Base-by-base conservation (phyloP, 768 basidiomycete genomes). In the Hygrophoropsis aurantiaca region DNA sequence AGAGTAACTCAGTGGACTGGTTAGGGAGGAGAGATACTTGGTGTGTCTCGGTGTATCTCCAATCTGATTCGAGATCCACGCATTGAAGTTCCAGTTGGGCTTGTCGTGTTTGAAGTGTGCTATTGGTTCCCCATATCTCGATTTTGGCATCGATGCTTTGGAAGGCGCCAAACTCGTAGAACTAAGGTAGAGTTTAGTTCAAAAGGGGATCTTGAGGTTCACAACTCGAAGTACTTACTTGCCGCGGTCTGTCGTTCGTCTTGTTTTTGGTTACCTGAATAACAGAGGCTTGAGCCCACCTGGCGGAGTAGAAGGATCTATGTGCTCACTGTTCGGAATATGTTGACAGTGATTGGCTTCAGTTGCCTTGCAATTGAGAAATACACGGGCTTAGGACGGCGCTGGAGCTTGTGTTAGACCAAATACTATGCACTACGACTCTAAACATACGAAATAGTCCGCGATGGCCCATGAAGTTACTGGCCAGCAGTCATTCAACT, bases 281-380 rank as follows among this genome's bases (percentile, higher is more conserved):
- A 58, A 9, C 44, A 53, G 27, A 51, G 33, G 47, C 59, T 40
- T 56, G 54, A n/a, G 50, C 41, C 20, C 61, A 30, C 27, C 27
- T n/a, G n/a, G 27, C 27, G 6, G 27, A 30, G 27, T 13, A 30
- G 27, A 30, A 13, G 27, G 15, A 15, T 43, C n/a, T 15, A 5
- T 10, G 20, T 11, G 42, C 18, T 13, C 10, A 44, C 68, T 20
- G 45, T 57, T 6, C 77, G 63, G 15, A 68, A 54, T 25, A 75
- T 67, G 1, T 70, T 72, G 4, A 79, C 65, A 2, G 70, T 70
- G 53, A 68, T 56, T 0, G 70, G 66, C 11, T 53, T 53, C 9
- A 78, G 59, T 48, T 78, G 74, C 30, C 77, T 60, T 5, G 72
- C 68, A 49, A 78, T 74, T 2, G 73, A 58, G 55, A 66, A 77